Conservation (phyloP, 176 grass and related monocot genomes). For the Phragmites australis region DNA sequence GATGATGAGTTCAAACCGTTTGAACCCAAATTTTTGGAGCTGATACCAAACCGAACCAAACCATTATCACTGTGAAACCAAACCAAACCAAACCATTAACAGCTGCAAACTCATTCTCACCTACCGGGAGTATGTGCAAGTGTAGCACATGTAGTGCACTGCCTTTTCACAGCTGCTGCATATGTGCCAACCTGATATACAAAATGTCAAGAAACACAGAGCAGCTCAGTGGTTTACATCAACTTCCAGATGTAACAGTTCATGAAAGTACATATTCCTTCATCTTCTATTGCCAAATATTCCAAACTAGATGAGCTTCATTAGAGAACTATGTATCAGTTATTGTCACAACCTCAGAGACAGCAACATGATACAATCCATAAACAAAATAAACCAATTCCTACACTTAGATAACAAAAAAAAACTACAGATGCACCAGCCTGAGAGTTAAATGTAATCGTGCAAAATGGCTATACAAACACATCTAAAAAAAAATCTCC, state of each 20-base stretch:
- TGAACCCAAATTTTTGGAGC: no score
- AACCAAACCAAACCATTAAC: no score
- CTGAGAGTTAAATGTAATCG: neutral
- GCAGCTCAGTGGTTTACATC: neutral
- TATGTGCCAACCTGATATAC: conserved; percentile 88
- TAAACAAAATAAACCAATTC: neutral
- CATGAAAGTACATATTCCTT: neutral
- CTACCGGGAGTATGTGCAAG: conserved; percentile 89
- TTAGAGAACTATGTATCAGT: neutral
- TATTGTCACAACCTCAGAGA: no score
- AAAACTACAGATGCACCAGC: neutral
- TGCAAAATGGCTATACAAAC: neutral
- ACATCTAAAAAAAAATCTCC: neutral
- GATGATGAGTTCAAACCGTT: no score
- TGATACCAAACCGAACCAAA: no score
- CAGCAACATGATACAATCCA: no score
- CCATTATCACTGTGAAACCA: no score
- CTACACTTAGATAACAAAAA: no score
- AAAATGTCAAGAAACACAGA: conserved; percentile 5
- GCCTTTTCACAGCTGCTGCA: conserved; percentile 93
- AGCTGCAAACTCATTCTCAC: no score
- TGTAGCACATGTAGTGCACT: conserved; percentile 92
- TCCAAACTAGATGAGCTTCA: neutral
- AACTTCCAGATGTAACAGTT: neutral
- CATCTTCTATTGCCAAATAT: neutral